A percentile compares a stretch with the other conserved stretches of the same genome.
phyloP scores from a whole-genome alignment of 345 rosid genomes.

The Gynandropsis gynandra region DNA sequence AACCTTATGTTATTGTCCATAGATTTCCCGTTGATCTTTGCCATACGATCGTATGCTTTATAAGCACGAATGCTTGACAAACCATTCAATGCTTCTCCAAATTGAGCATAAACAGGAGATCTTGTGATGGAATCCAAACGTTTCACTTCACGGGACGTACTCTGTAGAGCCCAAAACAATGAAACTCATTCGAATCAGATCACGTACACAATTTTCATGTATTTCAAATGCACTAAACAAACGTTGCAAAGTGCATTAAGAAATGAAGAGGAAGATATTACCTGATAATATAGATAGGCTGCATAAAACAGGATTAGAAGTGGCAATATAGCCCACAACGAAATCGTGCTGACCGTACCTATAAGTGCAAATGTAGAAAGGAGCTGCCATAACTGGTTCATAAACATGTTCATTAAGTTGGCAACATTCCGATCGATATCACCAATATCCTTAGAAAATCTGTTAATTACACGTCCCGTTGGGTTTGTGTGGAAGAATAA shows the following conservation, averaged over 20 bases:
- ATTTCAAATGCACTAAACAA: conserved; percentile 8
- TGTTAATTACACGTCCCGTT: conserved; percentile 77
- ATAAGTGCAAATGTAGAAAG: conserved; percentile 86
- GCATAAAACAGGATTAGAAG: conserved; percentile 80
- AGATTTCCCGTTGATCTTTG: conserved; percentile 62
- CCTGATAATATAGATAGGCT: conserved; percentile 94
- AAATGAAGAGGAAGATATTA: conserved; percentile 20
- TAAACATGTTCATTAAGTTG: conserved; percentile 54
- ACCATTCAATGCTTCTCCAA: conserved; percentile 95
- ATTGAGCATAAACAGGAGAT: conserved; percentile 89
- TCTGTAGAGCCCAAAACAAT: conserved; percentile 34
- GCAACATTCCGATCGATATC: conserved; percentile 88
- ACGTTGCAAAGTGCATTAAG: neutral
- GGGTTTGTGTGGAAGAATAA: conserved; percentile 94
- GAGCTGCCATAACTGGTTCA: conserved; percentile 74
- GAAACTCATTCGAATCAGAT: conserved; percentile 8
- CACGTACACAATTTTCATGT: neutral
- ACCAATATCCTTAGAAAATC: conserved; percentile 90
- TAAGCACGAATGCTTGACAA: conserved; percentile 81
- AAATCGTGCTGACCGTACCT: conserved; percentile 78
- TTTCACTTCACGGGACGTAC: conserved; percentile 88
- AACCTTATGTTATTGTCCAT: conserved; percentile 92
- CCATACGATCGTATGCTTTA: conserved; percentile 83
- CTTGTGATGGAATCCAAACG: conserved; percentile 84
- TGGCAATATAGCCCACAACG: conserved; percentile 94